Conservation (phyloP, 2,329 filamentous ascomycete species). For the Escovopsis weberi region DNA sequence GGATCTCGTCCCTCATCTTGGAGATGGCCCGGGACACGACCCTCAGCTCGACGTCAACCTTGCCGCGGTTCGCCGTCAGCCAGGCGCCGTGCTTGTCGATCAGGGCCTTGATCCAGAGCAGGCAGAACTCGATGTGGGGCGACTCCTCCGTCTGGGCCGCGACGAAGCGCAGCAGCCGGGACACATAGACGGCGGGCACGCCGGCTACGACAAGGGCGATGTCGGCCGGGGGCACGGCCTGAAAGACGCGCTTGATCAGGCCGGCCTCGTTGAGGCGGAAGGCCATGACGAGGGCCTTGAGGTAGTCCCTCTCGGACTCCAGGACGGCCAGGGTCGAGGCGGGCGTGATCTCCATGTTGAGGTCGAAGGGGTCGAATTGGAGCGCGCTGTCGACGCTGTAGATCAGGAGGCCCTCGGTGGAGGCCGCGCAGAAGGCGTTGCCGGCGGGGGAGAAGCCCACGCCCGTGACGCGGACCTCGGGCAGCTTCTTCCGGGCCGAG, state of each 20-base stretch:
- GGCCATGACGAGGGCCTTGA: slow-evolving; percentile 91
- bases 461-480: slow-evolving; percentile 72
- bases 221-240: slow-evolving; percentile 60
- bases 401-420: slow-evolving; percentile 83
- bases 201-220: slow-evolving; percentile 65
- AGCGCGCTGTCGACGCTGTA: slow-evolving; percentile 79
- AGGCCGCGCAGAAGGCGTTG: slow-evolving; percentile 82
- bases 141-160: slow-evolving; percentile 78
- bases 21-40: slow-evolving; percentile 68
- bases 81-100: slow-evolving; percentile 74
- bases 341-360: slow-evolving; percentile 87
- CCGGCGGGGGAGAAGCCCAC: slow-evolving; percentile 84
- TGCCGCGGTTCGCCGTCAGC: slow-evolving; percentile 65
- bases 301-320: slow-evolving; percentile 57
- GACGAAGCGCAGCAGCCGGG: slow-evolving; percentile 72
- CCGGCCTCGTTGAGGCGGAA: slow-evolving; percentile 84
- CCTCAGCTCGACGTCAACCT: slow-evolving; percentile 72
- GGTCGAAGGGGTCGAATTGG: slow-evolving; percentile 89
- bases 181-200: slow-evolving; percentile 74
- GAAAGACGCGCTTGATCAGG: slow-evolving; percentile 74
- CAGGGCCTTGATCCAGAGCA: slow-evolving; percentile 78
- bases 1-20: slow-evolving; percentile 69
- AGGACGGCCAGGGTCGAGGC: slow-evolving; percentile 61
- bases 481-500: slow-evolving; percentile 57
- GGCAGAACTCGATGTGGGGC: slow-evolving; percentile 86